Percentiles rank a stretch among this genome's conserved stretches.
phyloP scores from a whole-genome alignment of 73 alveolate species.

The Halteria grandinella region DNA sequence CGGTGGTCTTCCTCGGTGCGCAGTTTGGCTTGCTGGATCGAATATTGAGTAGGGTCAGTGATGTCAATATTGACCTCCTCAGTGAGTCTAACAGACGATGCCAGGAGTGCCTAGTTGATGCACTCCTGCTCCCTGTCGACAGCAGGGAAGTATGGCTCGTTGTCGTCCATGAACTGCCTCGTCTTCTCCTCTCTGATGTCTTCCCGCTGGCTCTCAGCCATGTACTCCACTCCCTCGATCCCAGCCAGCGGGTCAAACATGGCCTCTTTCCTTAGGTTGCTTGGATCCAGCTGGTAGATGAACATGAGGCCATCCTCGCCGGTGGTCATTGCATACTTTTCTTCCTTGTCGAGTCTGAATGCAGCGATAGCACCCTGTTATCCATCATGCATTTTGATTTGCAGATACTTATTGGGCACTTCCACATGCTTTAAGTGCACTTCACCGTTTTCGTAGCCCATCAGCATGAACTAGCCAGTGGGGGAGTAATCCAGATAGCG shows the following conservation, averaged over 20 bases:
- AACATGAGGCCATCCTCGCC: conserved; percentile 88
- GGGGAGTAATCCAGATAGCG: conserved; percentile 61
- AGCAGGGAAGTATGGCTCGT: conserved; percentile 43
- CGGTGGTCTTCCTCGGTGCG: conserved; percentile 91
- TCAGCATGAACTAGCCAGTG: conserved; percentile 58
- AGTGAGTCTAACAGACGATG: conserved; percentile 51
- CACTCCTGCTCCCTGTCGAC: conserved; percentile 58
- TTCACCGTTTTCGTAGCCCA: conserved; percentile 79
- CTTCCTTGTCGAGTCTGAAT: conserved; percentile 71
- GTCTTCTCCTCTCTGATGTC: conserved; percentile 5
- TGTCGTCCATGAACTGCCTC: conserved; percentile 5
- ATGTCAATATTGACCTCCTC: conserved; percentile 81
- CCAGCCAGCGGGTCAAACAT: conserved; percentile 42
- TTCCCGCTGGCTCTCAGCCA: conserved; percentile 22
- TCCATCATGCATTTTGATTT: conserved; percentile 81
- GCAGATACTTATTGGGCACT: conserved; percentile 58
- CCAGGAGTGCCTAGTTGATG: conserved; percentile 53
- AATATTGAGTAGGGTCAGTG: conserved; percentile 70
- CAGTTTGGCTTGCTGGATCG: conserved; percentile 84
- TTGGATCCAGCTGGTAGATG: conserved; percentile 69
- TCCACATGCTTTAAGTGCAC: conserved; percentile 66
- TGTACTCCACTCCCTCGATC: conserved; percentile 69
- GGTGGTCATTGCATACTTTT: conserved; percentile 68
- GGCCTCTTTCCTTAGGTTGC: conserved; percentile 59
- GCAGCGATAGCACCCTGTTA: conserved; percentile 70